Base-by-base conservation (phyloP, 306 rosid genomes). In the Hippophae rhamnoides region DNA sequence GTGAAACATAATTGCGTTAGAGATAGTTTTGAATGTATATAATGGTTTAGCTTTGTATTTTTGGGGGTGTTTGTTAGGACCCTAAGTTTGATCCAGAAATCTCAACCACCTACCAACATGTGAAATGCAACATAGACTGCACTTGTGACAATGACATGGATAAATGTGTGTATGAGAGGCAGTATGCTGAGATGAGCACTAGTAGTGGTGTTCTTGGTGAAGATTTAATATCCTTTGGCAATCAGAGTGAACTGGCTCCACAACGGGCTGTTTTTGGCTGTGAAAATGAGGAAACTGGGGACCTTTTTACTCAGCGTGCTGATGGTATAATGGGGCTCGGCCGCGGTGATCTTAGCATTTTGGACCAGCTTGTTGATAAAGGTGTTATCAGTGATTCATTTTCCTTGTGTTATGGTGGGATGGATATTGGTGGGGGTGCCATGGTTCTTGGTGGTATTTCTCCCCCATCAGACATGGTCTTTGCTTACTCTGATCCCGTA, bases 321-420 rank as follows among this genome's bases (percentile, higher is more conserved):
- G 99, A 93, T 77, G 99, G 97, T 57, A 93, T 93, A 61, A 86
- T 93, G 95, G 99, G 97, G 49, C 79, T 93, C 81, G 99, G 99
- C 56, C 75, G 85, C 3, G 99, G 99, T 6, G 89, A 86, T 71
- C 73, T 80, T 8, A 93, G 99, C 67, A 78, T 93, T 42, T 80
- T 93, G 68, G 97, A 93, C 71, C 99, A 93, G 47, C 83, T 93
- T 47, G 97, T 93, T 61, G 86, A 77, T 13, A 88, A 75, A 58
- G 86, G 89, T 52, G 82, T 82, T 44, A 79, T 93, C 56, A 82
- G 76, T 65, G 79, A 93, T 75, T 88, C 97, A 4, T 93, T 93
- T 79, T 93, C 99, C 8, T 74, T 93, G 63, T 93, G 99, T 79
- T 93, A 93, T 71, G 99, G 99, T 69, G 97, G 99, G 66, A 93